These are phyloP conservation scores for Leucogyrophana mollusca DNA, from an alignment of 768 basidiomycete species.

Conservation along the genomic window DNA sequence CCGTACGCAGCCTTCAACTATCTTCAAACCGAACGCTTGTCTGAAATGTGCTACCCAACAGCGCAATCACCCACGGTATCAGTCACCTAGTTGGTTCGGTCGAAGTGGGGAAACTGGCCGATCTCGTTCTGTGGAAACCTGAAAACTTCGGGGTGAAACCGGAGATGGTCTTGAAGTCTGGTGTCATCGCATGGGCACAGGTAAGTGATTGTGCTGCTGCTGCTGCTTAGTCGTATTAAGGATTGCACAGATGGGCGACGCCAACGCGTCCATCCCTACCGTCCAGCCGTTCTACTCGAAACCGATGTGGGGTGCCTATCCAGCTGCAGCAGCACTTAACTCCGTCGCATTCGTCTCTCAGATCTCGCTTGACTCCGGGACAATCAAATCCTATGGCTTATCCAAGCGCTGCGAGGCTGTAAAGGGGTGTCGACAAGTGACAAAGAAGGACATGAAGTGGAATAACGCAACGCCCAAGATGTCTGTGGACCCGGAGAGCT, in stretches of 20 bases:
- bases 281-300: conserved; percentile 86
- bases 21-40: neutral
- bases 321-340: conserved; percentile 77
- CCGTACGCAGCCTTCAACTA: conserved; percentile 60
- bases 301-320: conserved; percentile 91
- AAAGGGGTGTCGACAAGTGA: conserved; percentile 66
- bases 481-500: conserved; percentile 89
- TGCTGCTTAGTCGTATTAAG: neutral
- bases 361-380: conserved; percentile 58
- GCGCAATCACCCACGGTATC: conserved; percentile 93
- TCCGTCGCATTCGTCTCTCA: conserved; percentile 87
- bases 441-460: conserved; percentile 93
- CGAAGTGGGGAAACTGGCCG: conserved; percentile 80
- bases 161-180: conserved; percentile 93
- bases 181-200: conserved; percentile 89
- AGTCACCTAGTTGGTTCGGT: conserved; percentile 85
- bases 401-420: conserved; percentile 77
- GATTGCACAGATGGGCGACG: conserved; percentile 81
- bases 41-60: conserved; percentile 25
- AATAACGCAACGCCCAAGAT: conserved; percentile 82
- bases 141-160: conserved; percentile 92
- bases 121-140: conserved; percentile 94
- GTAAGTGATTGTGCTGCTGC: conserved; percentile 38
- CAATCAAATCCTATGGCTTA: conserved; percentile 64
- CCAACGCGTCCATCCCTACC: conserved; percentile 94